Evolutionary conservation across 2,329 filamentous ascomycete genomes (phyloP).

Genomic region (Aspergillus ibericus): DNA sequence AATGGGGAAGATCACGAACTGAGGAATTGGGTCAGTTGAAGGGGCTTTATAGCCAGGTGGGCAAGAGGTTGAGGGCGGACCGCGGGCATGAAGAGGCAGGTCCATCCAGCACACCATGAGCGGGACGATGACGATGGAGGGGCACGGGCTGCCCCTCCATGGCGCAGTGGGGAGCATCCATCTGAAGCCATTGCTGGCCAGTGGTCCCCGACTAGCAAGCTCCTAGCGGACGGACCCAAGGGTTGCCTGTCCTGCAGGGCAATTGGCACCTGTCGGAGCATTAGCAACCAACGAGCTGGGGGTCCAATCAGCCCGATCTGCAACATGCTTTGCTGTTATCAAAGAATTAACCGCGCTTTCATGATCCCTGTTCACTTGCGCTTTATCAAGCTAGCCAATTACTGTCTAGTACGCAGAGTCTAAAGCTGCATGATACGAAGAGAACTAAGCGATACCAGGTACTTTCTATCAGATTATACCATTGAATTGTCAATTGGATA

Average conservation of each 20-base stretch:
- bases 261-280: background rate
- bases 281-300: background rate
- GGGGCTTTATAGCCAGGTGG: slow-evolving; percentile 16
- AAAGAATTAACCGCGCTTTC: background rate
- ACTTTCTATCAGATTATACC: background rate
- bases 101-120: slow-evolving; percentile 21
- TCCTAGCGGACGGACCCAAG: background rate
- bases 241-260: background rate
- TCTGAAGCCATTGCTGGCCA: slow-evolving; percentile 9
- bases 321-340: background rate
- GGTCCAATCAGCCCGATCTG: background rate
- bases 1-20: background rate
- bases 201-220: background rate
- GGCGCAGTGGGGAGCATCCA: slow-evolving; percentile 6
- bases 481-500: background rate
- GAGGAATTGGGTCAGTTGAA: background rate
- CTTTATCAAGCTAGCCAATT: background rate
- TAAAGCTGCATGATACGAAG: background rate
- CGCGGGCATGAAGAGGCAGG: slow-evolving; percentile 17
- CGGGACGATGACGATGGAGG: slow-evolving; percentile 24
- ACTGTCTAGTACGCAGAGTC: background rate
- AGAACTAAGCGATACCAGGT: background rate
- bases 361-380: background rate
- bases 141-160: slow-evolving; percentile 12
- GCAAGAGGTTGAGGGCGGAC: slow-evolving; percentile 5